These are phyloP conservation scores for Wallacemonas rigidus DNA, from an alignment of 208 protist genomes.

Conservation along the genomic window DNA sequence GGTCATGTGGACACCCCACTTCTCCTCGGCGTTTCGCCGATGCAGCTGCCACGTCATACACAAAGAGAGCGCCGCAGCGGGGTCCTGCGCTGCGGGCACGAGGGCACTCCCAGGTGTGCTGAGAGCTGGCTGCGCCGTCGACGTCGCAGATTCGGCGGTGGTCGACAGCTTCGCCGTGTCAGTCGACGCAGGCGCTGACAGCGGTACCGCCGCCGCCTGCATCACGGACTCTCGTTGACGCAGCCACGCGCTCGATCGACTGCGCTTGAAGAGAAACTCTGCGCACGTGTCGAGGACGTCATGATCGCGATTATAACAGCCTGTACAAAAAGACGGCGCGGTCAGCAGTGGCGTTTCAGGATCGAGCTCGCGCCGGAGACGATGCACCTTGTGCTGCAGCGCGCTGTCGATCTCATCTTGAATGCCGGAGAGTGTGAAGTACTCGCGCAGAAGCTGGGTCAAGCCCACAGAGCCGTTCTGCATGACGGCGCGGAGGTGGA, in stretches of 20 bases:
- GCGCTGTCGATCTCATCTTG: constrained; percentile 60
- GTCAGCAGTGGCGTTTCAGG: constrained; percentile 65
- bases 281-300: constrained; percentile 67
- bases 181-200: too few species aligned
- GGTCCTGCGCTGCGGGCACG: too few species aligned
- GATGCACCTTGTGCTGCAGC: constrained; percentile 89
- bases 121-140: not conserved
- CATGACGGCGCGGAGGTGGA: constrained; percentile 68
- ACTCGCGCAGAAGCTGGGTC: constrained; percentile 77
- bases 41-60: constrained; percentile 49
- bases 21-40: constrained; percentile 43
- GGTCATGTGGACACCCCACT: constrained; percentile 73
- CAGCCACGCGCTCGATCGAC: constrained; percentile 22
- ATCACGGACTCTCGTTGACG: constrained; percentile 20
- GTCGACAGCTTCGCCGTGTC: too few species aligned
- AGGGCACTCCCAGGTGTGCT: not conserved
- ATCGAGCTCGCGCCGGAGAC: constrained; percentile 80
- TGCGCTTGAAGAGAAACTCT: constrained; percentile 75
- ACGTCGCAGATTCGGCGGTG: constrained; percentile 1
- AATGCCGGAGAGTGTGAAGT: constrained; percentile 74
- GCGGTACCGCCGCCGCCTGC: not conserved
- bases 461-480: constrained; percentile 61
- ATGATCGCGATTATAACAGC: constrained; percentile 79
- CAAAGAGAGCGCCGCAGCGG: constrained; percentile 8
- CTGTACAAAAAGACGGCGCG: constrained; percentile 61